Base-by-base conservation (phyloP, 2,329 filamentous ascomycete species). In the Clonostachys sp. region DNA sequence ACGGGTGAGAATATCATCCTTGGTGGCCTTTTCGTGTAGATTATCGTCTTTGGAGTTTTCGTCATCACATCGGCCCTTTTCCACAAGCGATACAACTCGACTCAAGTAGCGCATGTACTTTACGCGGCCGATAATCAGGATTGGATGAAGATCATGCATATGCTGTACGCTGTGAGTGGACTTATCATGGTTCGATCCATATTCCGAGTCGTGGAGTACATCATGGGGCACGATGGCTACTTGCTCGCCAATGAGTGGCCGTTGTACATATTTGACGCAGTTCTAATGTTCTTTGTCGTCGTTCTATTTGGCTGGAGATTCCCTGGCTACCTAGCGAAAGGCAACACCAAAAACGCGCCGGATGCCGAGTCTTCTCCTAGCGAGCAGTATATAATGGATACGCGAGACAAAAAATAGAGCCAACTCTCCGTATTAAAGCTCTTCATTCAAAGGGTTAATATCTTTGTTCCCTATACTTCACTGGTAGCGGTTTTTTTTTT, bases 41-140 rank as follows among this genome's bases (percentile, higher is more conserved):
- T 83, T 13, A 34, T 75, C 18, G 69, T 77, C 39, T 81, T 83
- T 48, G 65, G 64, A 9, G 60, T 79, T 20, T 84, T 82, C 53
- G 60, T 78, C n/a, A 41, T 68, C 2, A 65, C 70, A 0, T 67
- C 74, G 0, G 49, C 66, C 2, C 49, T 72, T 0, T 79, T 78
- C 58, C 70, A 80, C 48, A 48, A 47, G 7, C 50, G 52, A 2
- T 55, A 58, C 18, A 44, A 50, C 34, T 45, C 50, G 2, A 9
- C 34, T 16, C 35, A 47, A 46, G 51, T 53, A 53, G 30, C 51
- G 50, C 7, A 46, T 47, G 38, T 34, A 8, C 6, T 5, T 6
- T 14, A 24, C 8, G 12, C 10, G 14, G 47, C 58, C 17, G 47
- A 65, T 10, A 51, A 60, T 1, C 24, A 24, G 24, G 24, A 24